Conservation (phyloP, 2,329 filamentous ascomycete species). For the Rhinocladiella mackenziei region DNA sequence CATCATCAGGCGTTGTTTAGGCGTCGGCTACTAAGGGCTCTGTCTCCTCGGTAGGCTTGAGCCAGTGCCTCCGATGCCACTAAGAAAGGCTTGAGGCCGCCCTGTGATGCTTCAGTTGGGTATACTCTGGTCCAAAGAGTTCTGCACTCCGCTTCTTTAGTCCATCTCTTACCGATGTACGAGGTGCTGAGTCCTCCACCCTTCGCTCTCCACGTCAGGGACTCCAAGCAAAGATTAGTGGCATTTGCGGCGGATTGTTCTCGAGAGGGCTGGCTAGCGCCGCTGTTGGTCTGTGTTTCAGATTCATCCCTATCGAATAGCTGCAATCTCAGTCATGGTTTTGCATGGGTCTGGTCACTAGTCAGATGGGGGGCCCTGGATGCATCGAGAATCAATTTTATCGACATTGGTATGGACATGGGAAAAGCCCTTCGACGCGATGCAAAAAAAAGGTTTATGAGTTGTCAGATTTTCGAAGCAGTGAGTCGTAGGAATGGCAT, state of each 20-base stretch:
- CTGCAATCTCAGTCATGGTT: background rate
- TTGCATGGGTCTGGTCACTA: background rate
- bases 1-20: conserved; percentile 10
- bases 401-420: too few relatives aligned
- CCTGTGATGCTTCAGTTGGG: conserved; percentile 4
- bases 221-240: background rate
- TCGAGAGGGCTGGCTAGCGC: background rate
- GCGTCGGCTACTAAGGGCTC: background rate
- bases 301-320: conserved; percentile 3
- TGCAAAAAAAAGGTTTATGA: too few relatives aligned
- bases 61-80: too few relatives aligned
- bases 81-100: conserved; percentile 16
- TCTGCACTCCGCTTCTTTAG: conserved; percentile 7
- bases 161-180: too few relatives aligned
- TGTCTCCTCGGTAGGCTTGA: conserved; percentile 11
- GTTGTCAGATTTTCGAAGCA: too few relatives aligned
- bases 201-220: conserved; percentile 14
- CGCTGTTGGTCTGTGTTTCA: conserved; percentile 7
- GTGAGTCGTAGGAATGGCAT: too few relatives aligned
- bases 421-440: too few relatives aligned
- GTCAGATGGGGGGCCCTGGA: too few relatives aligned
- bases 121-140: background rate
- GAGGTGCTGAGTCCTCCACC: conserved; percentile 10
- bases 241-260: background rate
- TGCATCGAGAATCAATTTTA: too few relatives aligned